Percentiles rank a stretch among this genome's conserved stretches.
phyloP scores from a whole-genome alignment of 352 stramenopile genomes.

The Phytophthora cryptogea region DNA sequence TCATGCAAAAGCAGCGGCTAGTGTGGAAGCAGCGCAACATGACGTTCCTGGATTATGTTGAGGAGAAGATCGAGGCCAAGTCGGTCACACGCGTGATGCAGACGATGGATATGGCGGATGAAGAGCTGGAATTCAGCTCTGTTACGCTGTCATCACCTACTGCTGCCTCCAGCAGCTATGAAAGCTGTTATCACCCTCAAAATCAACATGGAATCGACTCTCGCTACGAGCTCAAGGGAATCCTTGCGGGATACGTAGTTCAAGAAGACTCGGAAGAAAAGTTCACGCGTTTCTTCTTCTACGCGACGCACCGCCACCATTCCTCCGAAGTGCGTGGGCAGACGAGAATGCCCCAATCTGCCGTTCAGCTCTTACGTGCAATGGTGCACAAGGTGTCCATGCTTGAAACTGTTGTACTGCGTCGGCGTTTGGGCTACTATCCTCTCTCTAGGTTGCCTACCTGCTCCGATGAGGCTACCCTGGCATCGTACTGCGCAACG shows the following conservation, averaged over 20 bases:
- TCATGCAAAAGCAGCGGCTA: conserved; percentile 53
- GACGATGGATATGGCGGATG: conserved; percentile 46
- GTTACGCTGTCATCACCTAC: conserved; percentile 29
- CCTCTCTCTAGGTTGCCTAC: conserved; percentile 35
- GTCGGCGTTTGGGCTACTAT: conserved; percentile 59
- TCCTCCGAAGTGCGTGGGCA: conserved; percentile 7
- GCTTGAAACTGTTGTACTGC: conserved; percentile 49
- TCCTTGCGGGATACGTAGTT: conserved; percentile 62
- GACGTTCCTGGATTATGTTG: conserved; percentile 64
- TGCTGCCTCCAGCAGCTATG: conserved; percentile 23
- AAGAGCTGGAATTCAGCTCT: conserved; percentile 38
- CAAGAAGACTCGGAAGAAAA: conserved; percentile 62
- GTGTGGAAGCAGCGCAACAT: conserved; percentile 55
- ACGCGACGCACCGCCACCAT: conserved; percentile 39
- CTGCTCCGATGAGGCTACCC: conserved; percentile 23
- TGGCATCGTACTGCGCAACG: conserved; percentile 44
- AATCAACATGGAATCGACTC: conserved; percentile 20
- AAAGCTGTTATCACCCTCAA: conserved; percentile 19
- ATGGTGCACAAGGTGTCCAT: conserved; percentile 49
- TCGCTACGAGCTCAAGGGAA: conserved; percentile 37
- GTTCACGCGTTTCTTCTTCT: conserved; percentile 72
- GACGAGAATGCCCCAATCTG: conserved; percentile 35
- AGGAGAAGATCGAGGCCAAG: conserved; percentile 58
- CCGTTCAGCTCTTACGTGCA: conserved; percentile 49
- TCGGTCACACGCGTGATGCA: conserved; percentile 66